Conservation (phyloP, 2,329 filamentous ascomycete species). For the Harringtonia aguacate region DNA sequence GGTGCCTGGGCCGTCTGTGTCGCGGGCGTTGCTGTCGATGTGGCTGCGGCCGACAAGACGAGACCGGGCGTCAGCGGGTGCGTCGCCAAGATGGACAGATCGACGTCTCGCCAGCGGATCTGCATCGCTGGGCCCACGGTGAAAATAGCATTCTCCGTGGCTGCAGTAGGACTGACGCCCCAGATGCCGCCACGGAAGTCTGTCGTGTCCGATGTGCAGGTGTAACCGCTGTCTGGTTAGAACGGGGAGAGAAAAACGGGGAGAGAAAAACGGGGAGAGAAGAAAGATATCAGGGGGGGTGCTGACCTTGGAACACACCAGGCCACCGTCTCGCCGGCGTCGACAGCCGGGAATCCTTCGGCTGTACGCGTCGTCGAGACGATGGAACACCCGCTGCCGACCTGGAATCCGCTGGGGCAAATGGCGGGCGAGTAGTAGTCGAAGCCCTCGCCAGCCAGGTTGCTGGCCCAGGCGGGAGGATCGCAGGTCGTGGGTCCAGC, state of each 20-base stretch:
- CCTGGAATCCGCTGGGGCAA: conserved; percentile 25
- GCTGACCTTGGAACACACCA: conserved; percentile 16
- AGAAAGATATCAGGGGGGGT: neutral
- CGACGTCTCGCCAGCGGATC: conserved; percentile 25
- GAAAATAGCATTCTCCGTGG: conserved; percentile 10
- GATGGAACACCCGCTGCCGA: conserved; percentile 19
- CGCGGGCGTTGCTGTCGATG: neutral
- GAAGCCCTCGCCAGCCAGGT: conserved; percentile 24
- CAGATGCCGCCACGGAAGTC: conserved; percentile 28
- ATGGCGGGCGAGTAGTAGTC: conserved; percentile 29
- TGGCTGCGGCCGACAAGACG: conserved; percentile 9
- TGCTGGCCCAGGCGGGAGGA: conserved; percentile 23
- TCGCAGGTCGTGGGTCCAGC: conserved; percentile 17
- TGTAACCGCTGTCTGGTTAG: conserved; percentile 18
- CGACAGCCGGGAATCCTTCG: conserved; percentile 11
- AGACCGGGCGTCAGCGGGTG: conserved; percentile 24
- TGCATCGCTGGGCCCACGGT: conserved; percentile 27
- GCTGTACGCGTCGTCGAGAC: conserved; percentile 4
- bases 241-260: neutral
- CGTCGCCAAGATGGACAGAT: conserved; percentile 23
- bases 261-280: neutral
- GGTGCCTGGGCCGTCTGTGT: neutral
- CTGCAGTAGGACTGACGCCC: conserved; percentile 19
- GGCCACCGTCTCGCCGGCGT: conserved; percentile 12
- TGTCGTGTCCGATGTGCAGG: conserved; percentile 28